These are phyloP conservation scores for Umbellularia californica DNA, from an alignment of 164 flowering plant genomes.

Conservation along the genomic window DNA sequence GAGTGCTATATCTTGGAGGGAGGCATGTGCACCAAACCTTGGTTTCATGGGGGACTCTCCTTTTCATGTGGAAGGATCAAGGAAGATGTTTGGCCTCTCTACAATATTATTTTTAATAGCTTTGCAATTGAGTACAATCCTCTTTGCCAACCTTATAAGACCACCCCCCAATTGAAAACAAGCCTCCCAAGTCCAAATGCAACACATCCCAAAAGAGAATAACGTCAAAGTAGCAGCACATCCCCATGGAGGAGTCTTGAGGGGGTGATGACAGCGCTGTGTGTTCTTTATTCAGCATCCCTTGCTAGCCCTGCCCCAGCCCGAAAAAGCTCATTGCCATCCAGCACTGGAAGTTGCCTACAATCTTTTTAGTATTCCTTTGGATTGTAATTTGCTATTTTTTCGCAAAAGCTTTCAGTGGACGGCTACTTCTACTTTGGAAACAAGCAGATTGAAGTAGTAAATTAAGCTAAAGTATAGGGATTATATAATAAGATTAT, in stretches of 20 bases:
- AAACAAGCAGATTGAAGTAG: neutral
- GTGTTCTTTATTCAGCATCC: neutral
- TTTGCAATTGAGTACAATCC: conserved; percentile 25
- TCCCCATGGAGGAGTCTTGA: conserved; percentile 14
- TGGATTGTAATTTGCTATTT: neutral
- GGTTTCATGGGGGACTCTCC: conserved; percentile 28
- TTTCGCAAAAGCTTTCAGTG: neutral
- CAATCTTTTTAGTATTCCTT: neutral
- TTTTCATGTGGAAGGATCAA: conserved; percentile 28
- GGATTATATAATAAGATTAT: conserved; percentile 21
- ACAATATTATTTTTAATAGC: conserved; percentile 5
- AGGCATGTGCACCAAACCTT: conserved; percentile 32
- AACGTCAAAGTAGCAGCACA: neutral
- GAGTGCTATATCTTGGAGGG: conserved; percentile 2
- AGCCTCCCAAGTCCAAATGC: conserved; percentile 22
- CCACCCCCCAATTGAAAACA: conserved; percentile 20
- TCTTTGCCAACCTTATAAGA: conserved; percentile 17
- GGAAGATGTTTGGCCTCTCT: conserved; percentile 17
- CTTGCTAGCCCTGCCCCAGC: neutral
- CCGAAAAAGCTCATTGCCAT: neutral
- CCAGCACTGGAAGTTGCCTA: neutral
- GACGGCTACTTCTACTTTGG: neutral
- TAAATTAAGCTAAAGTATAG: conserved; percentile 24
- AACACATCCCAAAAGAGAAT: conserved; percentile 18
- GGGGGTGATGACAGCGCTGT: conserved; percentile 5